A percentile compares a stretch with the other conserved stretches of the same genome.
phyloP scores from a whole-genome alignment of 352 stramenopile genomes.

The Globisporangium emineosum region DNA sequence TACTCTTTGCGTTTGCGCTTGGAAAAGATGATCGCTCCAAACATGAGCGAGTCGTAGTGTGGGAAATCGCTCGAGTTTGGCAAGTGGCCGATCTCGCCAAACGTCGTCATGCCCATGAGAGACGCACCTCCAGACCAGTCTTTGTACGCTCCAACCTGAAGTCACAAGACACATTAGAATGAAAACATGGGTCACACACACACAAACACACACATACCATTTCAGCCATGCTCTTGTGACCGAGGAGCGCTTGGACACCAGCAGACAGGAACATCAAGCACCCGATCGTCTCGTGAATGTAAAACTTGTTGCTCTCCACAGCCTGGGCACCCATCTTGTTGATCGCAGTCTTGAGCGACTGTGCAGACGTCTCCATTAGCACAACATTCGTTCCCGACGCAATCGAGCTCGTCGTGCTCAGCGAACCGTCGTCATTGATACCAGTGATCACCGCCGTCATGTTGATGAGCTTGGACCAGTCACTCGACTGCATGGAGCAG shows the following conservation, averaged over 20 bases:
- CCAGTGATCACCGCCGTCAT: slow-evolving; percentile 84
- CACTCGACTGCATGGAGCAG: slow-evolving; percentile 75
- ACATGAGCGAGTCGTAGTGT: slow-evolving; percentile 90
- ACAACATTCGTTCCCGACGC: slow-evolving; percentile 75
- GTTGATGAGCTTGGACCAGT: slow-evolving; percentile 83
- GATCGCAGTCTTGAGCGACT: slow-evolving; percentile 81
- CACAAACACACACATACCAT: slow-evolving; percentile 44
- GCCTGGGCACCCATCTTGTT: slow-evolving; percentile 85
- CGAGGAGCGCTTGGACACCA: slow-evolving; percentile 78
- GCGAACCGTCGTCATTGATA: slow-evolving; percentile 77
- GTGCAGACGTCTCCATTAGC: slow-evolving; percentile 83
- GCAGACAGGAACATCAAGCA: slow-evolving; percentile 88
- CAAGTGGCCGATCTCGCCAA: slow-evolving; percentile 84
- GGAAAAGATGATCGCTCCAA: slow-evolving; percentile 84
- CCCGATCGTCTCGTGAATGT: slow-evolving; percentile 78
- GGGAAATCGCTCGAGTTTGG: slow-evolving; percentile 76
- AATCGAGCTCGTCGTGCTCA: slow-evolving; percentile 82
- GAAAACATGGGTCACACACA: not conserved
- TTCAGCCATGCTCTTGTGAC: slow-evolving; percentile 86
- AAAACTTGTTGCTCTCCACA: slow-evolving; percentile 75
- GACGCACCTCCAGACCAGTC: slow-evolving; percentile 79
- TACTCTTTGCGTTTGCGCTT: slow-evolving; percentile 82
- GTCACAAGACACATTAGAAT: not conserved
- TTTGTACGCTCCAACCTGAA: slow-evolving; percentile 81
- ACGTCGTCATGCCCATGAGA: slow-evolving; percentile 87